A percentile compares a stretch with the other conserved stretches of the same genome.
Conservation (phyloP, 495 filamentous ascomycete species). For the Monascus purpureus region DNA sequence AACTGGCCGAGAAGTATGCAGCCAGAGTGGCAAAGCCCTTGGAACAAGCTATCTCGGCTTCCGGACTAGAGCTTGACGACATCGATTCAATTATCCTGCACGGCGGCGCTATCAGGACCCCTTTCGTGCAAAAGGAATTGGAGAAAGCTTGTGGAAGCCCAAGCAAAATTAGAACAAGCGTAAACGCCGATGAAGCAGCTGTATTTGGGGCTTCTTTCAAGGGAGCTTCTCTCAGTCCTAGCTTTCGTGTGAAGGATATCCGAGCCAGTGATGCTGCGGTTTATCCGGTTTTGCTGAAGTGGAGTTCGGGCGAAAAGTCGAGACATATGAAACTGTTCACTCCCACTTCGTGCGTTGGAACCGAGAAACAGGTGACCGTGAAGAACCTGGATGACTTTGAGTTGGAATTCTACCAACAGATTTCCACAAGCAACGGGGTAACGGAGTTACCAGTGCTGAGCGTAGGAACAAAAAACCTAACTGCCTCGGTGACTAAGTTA, state of each 20-base stretch:
- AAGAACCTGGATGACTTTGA: slow-evolving; percentile 73
- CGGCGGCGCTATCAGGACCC: slow-evolving; percentile 80
- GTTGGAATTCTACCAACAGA: slow-evolving; percentile 65
- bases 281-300: slow-evolving; percentile 63
- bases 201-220: slow-evolving; percentile 96
- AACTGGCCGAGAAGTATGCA: slow-evolving; percentile 54
- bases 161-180: slow-evolving; percentile 77
- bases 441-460: slow-evolving; percentile 36
- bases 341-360: slow-evolving; percentile 58
- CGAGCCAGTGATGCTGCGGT: slow-evolving; percentile 55
- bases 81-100: slow-evolving; percentile 87
- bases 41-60: slow-evolving; percentile 56
- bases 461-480: slow-evolving; percentile 70
- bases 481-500: slow-evolving; percentile 60
- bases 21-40: slow-evolving; percentile 56
- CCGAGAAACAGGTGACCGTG: slow-evolving; percentile 77
- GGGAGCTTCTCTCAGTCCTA: slow-evolving; percentile 78
- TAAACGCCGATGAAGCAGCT: slow-evolving; percentile 94
- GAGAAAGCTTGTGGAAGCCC: slow-evolving; percentile 58
- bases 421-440: slow-evolving; percentile 27
- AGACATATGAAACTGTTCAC: slow-evolving; percentile 66
- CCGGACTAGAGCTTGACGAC: slow-evolving; percentile 58
- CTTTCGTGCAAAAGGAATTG: slow-evolving; percentile 83
- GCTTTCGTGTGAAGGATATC: slow-evolving; percentile 96
- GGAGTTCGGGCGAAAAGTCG: slow-evolving; percentile 45